Evolutionary conservation across 2,329 filamentous ascomycete species (phyloP).

Genomic region (Ophiocordyceps robertsii): DNA sequence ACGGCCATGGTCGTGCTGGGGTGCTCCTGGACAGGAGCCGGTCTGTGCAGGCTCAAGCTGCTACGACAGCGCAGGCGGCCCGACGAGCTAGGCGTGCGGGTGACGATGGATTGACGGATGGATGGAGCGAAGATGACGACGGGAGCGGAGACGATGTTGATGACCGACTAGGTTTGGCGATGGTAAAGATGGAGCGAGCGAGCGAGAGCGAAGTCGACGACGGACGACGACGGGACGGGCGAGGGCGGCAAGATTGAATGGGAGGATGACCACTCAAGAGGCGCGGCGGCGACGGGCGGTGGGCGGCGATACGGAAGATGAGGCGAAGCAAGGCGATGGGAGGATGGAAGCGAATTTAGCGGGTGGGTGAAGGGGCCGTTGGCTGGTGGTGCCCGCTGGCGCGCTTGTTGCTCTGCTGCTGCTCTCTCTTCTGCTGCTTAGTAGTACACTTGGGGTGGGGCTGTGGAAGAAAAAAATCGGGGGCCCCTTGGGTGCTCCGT

Average conservation of each 20-base stretch:
- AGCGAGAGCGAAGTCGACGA: background rate
- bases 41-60: slow-evolving; percentile 1
- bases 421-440: background rate
- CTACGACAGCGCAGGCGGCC: background rate
- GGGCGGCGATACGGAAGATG: background rate
- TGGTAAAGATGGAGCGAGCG: background rate
- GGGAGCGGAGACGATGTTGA: background rate
- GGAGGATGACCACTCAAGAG: background rate
- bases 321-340: slow-evolving; percentile 1
- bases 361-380: background rate
- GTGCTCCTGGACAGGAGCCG: slow-evolving; percentile 24
- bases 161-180: background rate
- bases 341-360: slow-evolving; percentile 1
- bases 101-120: background rate
- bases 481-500: too few relatives aligned
- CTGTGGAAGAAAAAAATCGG: background rate
- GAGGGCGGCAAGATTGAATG: background rate
- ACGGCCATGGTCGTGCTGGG: slow-evolving; percentile 36
- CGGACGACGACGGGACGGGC: background rate
- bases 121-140: background rate
- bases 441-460: background rate
- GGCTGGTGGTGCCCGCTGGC: background rate
- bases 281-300: background rate
- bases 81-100: background rate
- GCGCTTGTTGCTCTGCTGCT: background rate